Evolutionary conservation across 768 basidiomycete genomes (phyloP), one percentile per base, ranked within the genome.

Genomic region (Leucogyrophana mollusca): DNA sequence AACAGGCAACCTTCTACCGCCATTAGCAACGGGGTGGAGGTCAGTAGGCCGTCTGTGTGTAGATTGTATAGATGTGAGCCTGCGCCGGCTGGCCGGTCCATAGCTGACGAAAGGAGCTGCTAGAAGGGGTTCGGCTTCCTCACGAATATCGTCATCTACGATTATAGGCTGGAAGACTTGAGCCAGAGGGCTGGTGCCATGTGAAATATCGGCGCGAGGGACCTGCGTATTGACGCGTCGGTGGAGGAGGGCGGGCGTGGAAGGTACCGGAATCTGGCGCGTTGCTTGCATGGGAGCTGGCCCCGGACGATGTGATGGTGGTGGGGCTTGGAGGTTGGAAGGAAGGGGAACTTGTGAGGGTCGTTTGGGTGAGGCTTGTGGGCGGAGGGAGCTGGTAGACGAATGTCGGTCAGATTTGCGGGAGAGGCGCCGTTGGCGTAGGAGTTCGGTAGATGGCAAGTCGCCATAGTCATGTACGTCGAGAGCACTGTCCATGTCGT

Each of bases 111-210:
- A 34, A 0, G 54, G 56, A 6, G 49, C 55, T 4, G 54, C 57
- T 41, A 4, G 56, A 43, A 13, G 51, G 55, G 9, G 46, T 24
- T 23, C 50, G 43, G 70, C 65, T 46, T 72, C 69, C 35, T 66
- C 59, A 2, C 58, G 56, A 7, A 68, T 65, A 16, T 71, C 64
- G 2, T 79, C 77, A 41, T 82, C 79, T 13, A 86, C 66, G 5
- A 81, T 43, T 16, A 90, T 51, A 10, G 87, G 85, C 45, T 84
- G 84, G 59, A 79, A 91, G 11, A 88, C 70, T 58, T 88, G 86
- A 2, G 86, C 86, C 3, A 91, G 72, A 13, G 90, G 88, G 56
- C 84, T 85, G 8, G 71, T 69, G 40, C 64, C 71, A 14, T 74
- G 73, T 2, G 64, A 54, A 9, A 57, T 40, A 21, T 66, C 66